Base-by-base conservation (phyloP, 371 early-diverging fungal genomes). In the Phascolomyces articulosus region DNA sequence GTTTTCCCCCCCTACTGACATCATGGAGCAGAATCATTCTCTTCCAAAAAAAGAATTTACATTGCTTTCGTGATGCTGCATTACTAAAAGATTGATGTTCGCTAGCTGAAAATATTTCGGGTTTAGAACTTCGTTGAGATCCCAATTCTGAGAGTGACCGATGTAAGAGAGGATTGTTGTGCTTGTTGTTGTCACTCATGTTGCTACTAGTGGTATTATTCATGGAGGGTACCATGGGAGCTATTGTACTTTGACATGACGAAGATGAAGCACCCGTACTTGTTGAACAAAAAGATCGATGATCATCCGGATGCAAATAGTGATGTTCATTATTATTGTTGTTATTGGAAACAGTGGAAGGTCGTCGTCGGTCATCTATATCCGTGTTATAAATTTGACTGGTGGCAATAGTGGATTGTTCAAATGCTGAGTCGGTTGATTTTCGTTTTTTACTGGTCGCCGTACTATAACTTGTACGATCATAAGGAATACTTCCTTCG, bases 391-490 rank as follows among this genome's bases (percentile, higher is more conserved):
- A 8, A 44, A 18, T 44, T 18, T 44, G 15, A n/a, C 4, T 44
- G 16, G n/a, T 51, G 21, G 26, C 51, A 24, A 51, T n/a, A 15
- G 51, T 51, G 8, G 65, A 58, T 53, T 58, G 48, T 53, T 58
- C 65, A 21, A 47, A 53, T 27, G 58, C 65, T 10, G 57, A 59
- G 27, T 59, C 60, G 10, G 47, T 44, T 23, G 60, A 59, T 44
- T 24, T 41, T 6, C 56, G 38, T 40, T 31, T 44, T 20, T n/a
- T 44, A n/a, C 44, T 44, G 34, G 34, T 6, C 0, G 34, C 11
- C 11, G 34, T 34, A 18, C n/a, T 31, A 40, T 23, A 51, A 27
- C 53, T 18, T 24, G 54, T 23, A 1, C 28, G 18, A 23, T 23
- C 54, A 53, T 15, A 53, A 21, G 27, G 11, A 34, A 11, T 34